Base-by-base conservation (phyloP, 78 protist genomes). In the Dictyostelium capitatum region DNA sequence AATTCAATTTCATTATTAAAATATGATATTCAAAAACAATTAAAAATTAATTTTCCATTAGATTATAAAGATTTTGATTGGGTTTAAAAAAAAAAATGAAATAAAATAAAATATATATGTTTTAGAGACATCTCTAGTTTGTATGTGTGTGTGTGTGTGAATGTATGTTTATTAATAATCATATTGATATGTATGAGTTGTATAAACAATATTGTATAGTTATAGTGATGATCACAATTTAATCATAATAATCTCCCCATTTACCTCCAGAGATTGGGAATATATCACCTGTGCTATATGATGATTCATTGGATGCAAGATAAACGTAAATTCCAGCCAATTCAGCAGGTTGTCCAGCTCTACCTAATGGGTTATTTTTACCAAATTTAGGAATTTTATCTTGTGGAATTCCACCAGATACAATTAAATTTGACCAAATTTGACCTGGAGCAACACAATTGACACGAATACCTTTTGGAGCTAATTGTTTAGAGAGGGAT, bases 61-160 rank as follows among this genome's bases (percentile, higher is more conserved):
- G 75, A 67, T 67, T 67, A 67, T 67, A 67, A 67, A 67, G 25
- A 67, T 67, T 67, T 67, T 67, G 23, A 67, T 67, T 67, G 75
- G 75, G 14, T 67, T 12, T 32, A 28, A 25, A 67, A 65, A 28
- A 23, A 65, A 28, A 14, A 11, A 6, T 3, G 0, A 59, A 23
- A 59, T 19, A 59, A 59, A 59, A 9, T 8, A 59, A 59, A 59
- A 7, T 59, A 59, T n/a, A n/a, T n/a, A n/a, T n/a, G n/a, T n/a
- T n/a, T n/a, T n/a, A n/a, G n/a, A n/a, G n/a, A n/a, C n/a, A n/a
- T n/a, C n/a, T n/a, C n/a, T n/a, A n/a, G n/a, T 56, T 2, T 56
- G 4, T 20, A n/a, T n/a, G 1, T 56, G 23, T 56, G 1, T 56
- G 25, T 1, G n/a, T n/a, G n/a, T n/a, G n/a, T n/a, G n/a, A n/a